Conservation (phyloP, 805 yeast species). For the Starmerella gropengiesseri region DNA sequence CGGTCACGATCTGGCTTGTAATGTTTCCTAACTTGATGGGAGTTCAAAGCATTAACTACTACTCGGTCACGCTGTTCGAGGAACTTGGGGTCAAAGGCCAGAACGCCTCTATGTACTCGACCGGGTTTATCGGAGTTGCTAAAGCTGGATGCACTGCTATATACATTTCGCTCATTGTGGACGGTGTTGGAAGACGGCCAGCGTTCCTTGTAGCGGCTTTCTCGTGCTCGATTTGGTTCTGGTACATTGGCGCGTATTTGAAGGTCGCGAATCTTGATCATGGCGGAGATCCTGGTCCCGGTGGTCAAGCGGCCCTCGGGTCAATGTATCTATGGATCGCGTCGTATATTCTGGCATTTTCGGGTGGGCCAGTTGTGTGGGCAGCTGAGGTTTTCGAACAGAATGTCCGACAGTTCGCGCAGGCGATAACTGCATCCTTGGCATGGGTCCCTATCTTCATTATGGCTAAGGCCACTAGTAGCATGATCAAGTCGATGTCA, state of each 20-base stretch:
- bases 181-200: constrained; percentile 8
- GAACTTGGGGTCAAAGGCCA: constrained; percentile 11
- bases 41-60: constrained; percentile 13
- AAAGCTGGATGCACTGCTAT: constrained; percentile 8
- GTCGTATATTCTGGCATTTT: constrained; percentile 10
- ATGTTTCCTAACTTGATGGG: constrained; percentile 15
- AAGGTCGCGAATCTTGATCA: constrained; percentile 4
- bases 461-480: constrained; percentile 11
- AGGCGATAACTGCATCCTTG: constrained; percentile 7
- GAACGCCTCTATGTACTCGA: constrained; percentile 12
- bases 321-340: constrained; percentile 14
- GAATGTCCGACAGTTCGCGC: constrained; percentile 11
- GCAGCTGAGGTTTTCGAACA: constrained; percentile 13
- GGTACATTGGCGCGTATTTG: constrained; percentile 15
- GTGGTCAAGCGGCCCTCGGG: constrained; percentile 9
- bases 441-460: constrained; percentile 14
- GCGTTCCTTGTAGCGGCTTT: constrained; percentile 8
- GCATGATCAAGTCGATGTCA: constrained; percentile 11
- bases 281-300: constrained; percentile 2
- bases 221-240: constrained; percentile 12
- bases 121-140: constrained; percentile 14
- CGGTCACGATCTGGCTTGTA: constrained; percentile 7
- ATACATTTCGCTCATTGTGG: constrained; percentile 11
- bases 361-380: constrained; percentile 15
- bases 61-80: constrained; percentile 11